Conservation (phyloP, 495 filamentous ascomycete genomes). For the Penicillium fimorum region DNA sequence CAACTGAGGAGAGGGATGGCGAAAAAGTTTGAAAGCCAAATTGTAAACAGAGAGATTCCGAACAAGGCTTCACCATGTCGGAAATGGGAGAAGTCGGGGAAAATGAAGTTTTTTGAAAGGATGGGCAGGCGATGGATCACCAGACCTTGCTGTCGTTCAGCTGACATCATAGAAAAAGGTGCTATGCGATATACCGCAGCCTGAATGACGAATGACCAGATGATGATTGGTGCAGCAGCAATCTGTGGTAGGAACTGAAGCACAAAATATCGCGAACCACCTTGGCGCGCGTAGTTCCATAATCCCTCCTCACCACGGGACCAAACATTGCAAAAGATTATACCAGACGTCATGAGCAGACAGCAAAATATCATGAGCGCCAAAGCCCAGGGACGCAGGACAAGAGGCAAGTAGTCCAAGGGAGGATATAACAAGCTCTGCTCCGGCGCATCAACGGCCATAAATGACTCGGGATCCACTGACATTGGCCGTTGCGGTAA, state of each 20-base stretch:
- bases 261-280: slow-evolving; percentile 75
- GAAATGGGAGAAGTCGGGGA: slow-evolving; percentile 60
- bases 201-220: slow-evolving; percentile 74
- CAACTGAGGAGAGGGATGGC: slow-evolving; percentile 64
- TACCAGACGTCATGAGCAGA: slow-evolving; percentile 66
- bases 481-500: slow-evolving; percentile 33
- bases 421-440: slow-evolving; percentile 50
- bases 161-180: slow-evolving; percentile 74
- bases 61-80: slow-evolving; percentile 52
- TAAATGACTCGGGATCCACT: slow-evolving; percentile 49
- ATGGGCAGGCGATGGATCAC: slow-evolving; percentile 44
- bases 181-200: slow-evolving; percentile 71
- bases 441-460: slow-evolving; percentile 49
- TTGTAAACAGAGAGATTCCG: slow-evolving; percentile 52
- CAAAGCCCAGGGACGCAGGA: slow-evolving; percentile 63
- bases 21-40: slow-evolving; percentile 63
- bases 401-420: slow-evolving; percentile 63
- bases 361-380: slow-evolving; percentile 56
- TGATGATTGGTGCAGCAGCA: slow-evolving; percentile 65
- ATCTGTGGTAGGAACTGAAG: slow-evolving; percentile 81
- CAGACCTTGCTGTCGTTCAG: slow-evolving; percentile 40
- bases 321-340: slow-evolving; percentile 73
- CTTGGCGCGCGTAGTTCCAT: slow-evolving; percentile 61
- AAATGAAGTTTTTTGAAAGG: slow-evolving; percentile 52
- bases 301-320: slow-evolving; percentile 63